Percentiles rank a stretch among this genome's conserved stretches.
Conservation (phyloP, 2,329 filamentous ascomycete genomes). For the Calonectria pseudoturangicola region DNA sequence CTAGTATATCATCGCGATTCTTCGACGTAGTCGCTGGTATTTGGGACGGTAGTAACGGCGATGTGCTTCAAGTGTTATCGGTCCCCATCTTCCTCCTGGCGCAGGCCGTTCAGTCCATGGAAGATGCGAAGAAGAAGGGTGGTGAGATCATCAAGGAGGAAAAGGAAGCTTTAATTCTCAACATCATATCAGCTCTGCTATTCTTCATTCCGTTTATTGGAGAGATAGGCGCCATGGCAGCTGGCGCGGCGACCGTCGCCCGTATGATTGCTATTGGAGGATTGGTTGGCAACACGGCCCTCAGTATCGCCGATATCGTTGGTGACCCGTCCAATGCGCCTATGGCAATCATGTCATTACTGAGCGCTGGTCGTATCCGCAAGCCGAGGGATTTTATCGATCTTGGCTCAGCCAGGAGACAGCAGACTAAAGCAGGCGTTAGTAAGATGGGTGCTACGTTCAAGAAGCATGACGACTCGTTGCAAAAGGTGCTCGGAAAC, state of each 20-base stretch:
- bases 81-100: conserved; percentile 7
- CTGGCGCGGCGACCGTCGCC: neutral
- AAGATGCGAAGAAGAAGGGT: neutral
- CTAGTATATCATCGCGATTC: conserved; percentile 3
- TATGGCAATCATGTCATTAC: neutral
- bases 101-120: conserved; percentile 4
- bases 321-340: conserved; percentile 6
- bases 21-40: neutral
- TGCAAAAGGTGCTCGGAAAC: conserved; percentile 18
- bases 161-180: conserved; percentile 2
- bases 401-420: neutral
- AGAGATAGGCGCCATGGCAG: neutral
- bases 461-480: conserved; percentile 9
- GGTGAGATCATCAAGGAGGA: conserved; percentile 9
- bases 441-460: conserved; percentile 1
- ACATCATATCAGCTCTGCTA: neutral
- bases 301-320: neutral
- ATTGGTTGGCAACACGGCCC: neutral
- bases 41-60: neutral
- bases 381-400: neutral
- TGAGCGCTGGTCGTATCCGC: neutral
- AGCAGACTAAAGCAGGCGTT: conserved; percentile 2
- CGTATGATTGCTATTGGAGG: neutral
- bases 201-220: conserved; percentile 1
- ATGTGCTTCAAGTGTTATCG: conserved; percentile 1